Base-by-base conservation (phyloP, 2,329 filamentous ascomycete species). In the Aspergillus niger region DNA sequence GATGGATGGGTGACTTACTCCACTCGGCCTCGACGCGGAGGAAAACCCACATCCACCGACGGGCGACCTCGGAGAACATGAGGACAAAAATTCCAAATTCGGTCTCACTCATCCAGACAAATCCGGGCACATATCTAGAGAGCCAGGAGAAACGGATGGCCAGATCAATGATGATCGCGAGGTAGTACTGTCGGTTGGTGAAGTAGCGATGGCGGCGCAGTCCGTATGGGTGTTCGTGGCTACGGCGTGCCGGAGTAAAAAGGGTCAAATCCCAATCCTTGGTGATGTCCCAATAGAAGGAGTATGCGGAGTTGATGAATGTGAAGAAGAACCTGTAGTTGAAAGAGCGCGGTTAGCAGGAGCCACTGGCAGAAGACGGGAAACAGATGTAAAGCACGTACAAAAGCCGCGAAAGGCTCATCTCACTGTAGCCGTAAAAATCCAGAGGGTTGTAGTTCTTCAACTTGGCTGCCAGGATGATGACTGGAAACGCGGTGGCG, bases 241-340 rank as follows among this genome's bases (percentile, higher is more conserved):
- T 82, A 65, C 82, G 82, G 64, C 89, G 85, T 63, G 79, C 74
- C 1, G 82, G 74, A 2, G 89, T 86, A 72, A 98, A 91, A 13
- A 98, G 83, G 0, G 90, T 91, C 63, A 99, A 82, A 72, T 98
- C 95, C 95, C 95, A 99, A 81, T 99, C 95, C 79, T 93, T 95
- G 58, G 91, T 85, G 30, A 98, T 88, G 71, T 99, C 95, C 95
- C 95, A 99, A 82, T 95, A 99, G 80, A 98, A 98, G n/a, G 90
- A 92, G 79, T 97, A 99, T 48, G 90, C 81, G 13, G 91, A 96
- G 76, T 99, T 97, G 69, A 95, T 72, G 36, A 92, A 80, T 30
- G 91, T 90, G 47, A 89, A 89, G 38, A 84, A 77, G 30, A 96
- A 80, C 88, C 91, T 95, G 47, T n/a, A 5, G 5, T 15, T 5